These are phyloP conservation scores for Annona cherimola DNA, from an alignment of 164 flowering plant genomes.

Conservation along the genomic window DNA sequence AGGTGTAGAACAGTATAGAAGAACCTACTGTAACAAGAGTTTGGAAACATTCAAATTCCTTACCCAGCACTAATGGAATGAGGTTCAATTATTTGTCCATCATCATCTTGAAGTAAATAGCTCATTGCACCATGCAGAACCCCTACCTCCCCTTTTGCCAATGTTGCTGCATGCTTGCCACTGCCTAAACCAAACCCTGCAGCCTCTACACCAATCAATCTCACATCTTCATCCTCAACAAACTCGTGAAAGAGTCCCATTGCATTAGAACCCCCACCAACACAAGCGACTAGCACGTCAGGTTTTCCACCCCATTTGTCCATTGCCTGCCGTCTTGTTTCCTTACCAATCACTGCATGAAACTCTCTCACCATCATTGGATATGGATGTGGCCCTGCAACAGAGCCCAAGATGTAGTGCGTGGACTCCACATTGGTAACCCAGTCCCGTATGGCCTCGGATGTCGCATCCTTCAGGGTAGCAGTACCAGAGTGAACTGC, in stretches of 20 bases:
- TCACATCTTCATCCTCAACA: slow-evolving; percentile 66
- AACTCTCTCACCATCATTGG: slow-evolving; percentile 98
- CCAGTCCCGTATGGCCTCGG: slow-evolving; percentile 93
- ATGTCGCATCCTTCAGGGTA: slow-evolving; percentile 89
- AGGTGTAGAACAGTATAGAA: background rate
- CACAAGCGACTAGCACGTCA: slow-evolving; percentile 86
- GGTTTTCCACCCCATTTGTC: slow-evolving; percentile 96
- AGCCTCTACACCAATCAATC: slow-evolving; percentile 89
- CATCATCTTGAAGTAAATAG: slow-evolving; percentile 78
- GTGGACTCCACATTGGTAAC: slow-evolving; percentile 91
- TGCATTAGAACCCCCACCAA: slow-evolving; percentile 97
- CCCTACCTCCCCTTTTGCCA: slow-evolving; percentile 80
- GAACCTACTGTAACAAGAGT: background rate
- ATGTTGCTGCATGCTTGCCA: slow-evolving; percentile 90
- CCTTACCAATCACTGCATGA: slow-evolving; percentile 92
- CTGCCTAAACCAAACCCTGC: slow-evolving; percentile 90
- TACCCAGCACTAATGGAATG: slow-evolving; percentile 97
- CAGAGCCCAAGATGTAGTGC: slow-evolving; percentile 89
- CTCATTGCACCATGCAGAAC: slow-evolving; percentile 93
- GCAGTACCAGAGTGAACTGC: slow-evolving; percentile 92
- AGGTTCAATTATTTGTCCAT: slow-evolving; percentile 89
- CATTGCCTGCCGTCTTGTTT: slow-evolving; percentile 77
- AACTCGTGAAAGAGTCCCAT: slow-evolving; percentile 94
- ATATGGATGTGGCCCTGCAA: slow-evolving; percentile 97
- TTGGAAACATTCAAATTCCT: background rate